Evolutionary conservation across 768 basidiomycete genomes (phyloP).

Genomic region (Auricularia cornea): DNA sequence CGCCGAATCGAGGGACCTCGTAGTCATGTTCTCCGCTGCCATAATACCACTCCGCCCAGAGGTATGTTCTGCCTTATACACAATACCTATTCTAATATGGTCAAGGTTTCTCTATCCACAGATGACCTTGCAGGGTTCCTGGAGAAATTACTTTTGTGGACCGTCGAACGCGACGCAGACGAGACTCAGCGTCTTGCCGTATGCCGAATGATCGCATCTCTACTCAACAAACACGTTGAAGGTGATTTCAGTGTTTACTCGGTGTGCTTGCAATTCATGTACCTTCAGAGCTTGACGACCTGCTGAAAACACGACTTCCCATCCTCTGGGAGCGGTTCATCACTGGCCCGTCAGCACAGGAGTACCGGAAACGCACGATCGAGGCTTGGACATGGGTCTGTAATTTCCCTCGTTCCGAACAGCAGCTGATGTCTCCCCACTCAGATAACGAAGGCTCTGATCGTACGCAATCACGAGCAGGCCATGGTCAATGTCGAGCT

Average conservation of each 20-base stretch:
- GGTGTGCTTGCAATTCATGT: constrained; percentile 25
- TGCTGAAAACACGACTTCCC: neutral
- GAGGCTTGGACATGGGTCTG: constrained; percentile 64
- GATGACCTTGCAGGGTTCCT: constrained; percentile 44
- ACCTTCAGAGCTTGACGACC: constrained; percentile 20
- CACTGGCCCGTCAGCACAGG: constrained; percentile 13
- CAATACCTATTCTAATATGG: too few relatives aligned
- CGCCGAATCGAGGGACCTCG: constrained; percentile 48
- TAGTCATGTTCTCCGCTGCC: constrained; percentile 59
- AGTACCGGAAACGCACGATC: constrained; percentile 45
- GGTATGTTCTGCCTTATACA: too few relatives aligned
- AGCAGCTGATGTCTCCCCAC: neutral
- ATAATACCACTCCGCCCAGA: constrained; percentile 59
- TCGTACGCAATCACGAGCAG: constrained; percentile 61
- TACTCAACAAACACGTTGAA: constrained; percentile 71
- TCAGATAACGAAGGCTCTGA: constrained; percentile 71
- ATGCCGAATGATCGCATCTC: constrained; percentile 40
- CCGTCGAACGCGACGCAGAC: constrained; percentile 36
- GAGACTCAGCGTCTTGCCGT: constrained; percentile 18
- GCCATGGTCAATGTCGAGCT: constrained; percentile 50
- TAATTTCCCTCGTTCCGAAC: neutral
- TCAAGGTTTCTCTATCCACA: constrained; percentile 46
- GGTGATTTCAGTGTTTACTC: constrained; percentile 35
- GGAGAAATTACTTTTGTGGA: constrained; percentile 51
- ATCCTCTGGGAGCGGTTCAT: neutral